Base-by-base conservation (phyloP, 768 basidiomycete genomes). In the Crepidotus variabilis region DNA sequence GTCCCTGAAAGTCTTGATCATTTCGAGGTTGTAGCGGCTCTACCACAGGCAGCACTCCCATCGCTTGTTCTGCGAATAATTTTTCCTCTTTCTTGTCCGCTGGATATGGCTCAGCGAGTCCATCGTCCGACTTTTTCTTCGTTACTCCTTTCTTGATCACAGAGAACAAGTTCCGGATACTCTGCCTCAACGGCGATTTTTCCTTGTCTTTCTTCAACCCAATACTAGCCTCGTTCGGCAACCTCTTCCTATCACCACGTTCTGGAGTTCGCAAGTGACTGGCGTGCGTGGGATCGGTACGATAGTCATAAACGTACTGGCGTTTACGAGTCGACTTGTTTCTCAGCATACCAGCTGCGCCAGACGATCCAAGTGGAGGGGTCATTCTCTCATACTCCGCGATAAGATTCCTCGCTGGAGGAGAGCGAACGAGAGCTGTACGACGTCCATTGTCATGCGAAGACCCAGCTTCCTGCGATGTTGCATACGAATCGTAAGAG, bases 101-200 rank as follows among this genome's bases (percentile, higher is more conserved):
- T 6, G 32, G 24, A 21, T 34, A 33, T 22, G 47, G 47, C 28
- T n/a, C 51, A 9, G n/a, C 49, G 16, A 54, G 36, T 18, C 56
- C 62, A 9, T 66, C 64, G 13, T 61, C 63, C 20, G 61, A 55
- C 47, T 62, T 63, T 6, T 59, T 61, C 55, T 69, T 72, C 24
- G 47, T 46, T 14, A 59, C 22, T 20, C 67, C 71, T 67, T 82
- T 86, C 69, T 78, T 85, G 72, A 88, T 77, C 2, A 82, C 81
- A 5, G 84, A 79, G 46, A 89, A 70, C 28, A 88, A 65, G 60
- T 83, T 88, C 39, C 81, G 78, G 59, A 89, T 71, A 16, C 86
- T 88, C 65, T 81, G 82, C 21, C 85, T 80, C 50, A 89, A 70
- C 2, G 84, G 82, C 4, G 83, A 86, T 64, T 78, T 84, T 57